Base-by-base conservation (phyloP, 495 filamentous ascomycete genomes). In the Aspergillus asperescens region DNA sequence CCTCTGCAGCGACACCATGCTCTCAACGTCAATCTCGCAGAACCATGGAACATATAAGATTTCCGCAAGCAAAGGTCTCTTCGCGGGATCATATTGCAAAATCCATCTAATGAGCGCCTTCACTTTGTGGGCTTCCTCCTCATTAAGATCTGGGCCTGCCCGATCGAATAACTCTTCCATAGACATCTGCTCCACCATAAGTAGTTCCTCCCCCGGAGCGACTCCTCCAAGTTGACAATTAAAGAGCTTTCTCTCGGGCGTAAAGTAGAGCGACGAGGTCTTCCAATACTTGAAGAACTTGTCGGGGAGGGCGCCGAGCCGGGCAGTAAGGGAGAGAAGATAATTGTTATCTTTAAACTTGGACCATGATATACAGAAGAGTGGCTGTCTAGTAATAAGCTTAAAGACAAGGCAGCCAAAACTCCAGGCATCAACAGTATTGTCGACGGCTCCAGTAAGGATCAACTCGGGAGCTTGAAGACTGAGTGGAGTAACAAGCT, bases 401-500 rank as follows among this genome's bases (percentile, higher is more conserved):
- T 72, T 64, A 34, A 69, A 69, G 50, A 71, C 20, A 23, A 70
- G 56, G 40, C 69, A 72, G 28, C 66, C 71, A 50, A 75, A 65
- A 48, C 64, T 71, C 72, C 71, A 75, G 44, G 72, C 48, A 54
- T 75, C 71, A n/a, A n/a, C n/a, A 13, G 57, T 63, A 35, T 58
- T 56, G 52, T 63, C 47, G 20, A 65, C 45, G n/a, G n/a, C n/a
- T 6, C 50, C 56, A 18, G 49, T 58, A 54, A 71, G 55, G 37
- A 74, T 58, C 18, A 65, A 57, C 51, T 72, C 69, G 31, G 69
- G 69, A 44, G 62, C 44, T 46, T 66, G 62, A 25, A 70, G 62
- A 34, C 65, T 62, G 41, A 55, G 29, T 42, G 63, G 69, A 28
- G 61, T 71, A 31, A 69, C 51, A 12, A 52, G 57, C 50, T 64